Percentiles rank a stretch among this genome's conserved stretches.
These are phyloP conservation scores for Cercospora zeina DNA, from an alignment of 2,329 filamentous ascomycete genomes.

Conservation along the genomic window DNA sequence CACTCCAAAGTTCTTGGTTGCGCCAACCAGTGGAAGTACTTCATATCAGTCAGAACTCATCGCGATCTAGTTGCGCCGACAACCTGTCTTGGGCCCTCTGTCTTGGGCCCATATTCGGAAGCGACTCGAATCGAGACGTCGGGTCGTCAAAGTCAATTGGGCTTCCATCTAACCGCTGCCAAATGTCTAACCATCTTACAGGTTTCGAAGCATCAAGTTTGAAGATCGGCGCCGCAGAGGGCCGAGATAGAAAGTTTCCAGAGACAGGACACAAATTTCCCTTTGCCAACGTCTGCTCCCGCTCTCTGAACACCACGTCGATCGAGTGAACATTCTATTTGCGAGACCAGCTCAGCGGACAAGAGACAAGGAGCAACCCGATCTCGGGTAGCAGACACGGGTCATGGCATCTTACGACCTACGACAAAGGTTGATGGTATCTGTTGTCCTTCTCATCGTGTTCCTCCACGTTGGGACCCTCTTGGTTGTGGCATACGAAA, in stretches of 20 bases:
- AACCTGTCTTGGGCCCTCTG: not conserved
- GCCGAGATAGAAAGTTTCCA: not conserved
- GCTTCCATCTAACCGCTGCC: slow-evolving; percentile 1
- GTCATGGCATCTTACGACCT: slow-evolving; percentile 13
- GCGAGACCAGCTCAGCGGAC: not conserved
- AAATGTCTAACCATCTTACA: not conserved
- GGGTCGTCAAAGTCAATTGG: not conserved
- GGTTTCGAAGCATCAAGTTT: not conserved
- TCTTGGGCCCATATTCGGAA: not conserved
- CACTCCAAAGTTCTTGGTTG: not conserved
- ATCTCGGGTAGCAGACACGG: not conserved
- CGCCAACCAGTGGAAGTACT: not conserved
- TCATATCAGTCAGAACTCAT: not conserved
- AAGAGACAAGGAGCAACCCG: not conserved
- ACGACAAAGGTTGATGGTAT: slow-evolving; percentile 6
- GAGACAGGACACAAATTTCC: not conserved
- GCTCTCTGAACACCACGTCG: not conserved
- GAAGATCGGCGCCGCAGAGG: not conserved
- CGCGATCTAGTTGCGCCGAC: not conserved
- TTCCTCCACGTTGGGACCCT: slow-evolving; percentile 12
- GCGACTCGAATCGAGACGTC: slow-evolving; percentile 7
- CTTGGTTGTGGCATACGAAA: slow-evolving; percentile 13
- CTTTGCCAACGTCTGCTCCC: not conserved
- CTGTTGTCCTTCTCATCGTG: slow-evolving; percentile 12
- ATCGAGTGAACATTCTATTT: not conserved